phyloP scores from a whole-genome alignment of 2,329 filamentous ascomycete species.

The Pseudocercospora fuligena region DNA sequence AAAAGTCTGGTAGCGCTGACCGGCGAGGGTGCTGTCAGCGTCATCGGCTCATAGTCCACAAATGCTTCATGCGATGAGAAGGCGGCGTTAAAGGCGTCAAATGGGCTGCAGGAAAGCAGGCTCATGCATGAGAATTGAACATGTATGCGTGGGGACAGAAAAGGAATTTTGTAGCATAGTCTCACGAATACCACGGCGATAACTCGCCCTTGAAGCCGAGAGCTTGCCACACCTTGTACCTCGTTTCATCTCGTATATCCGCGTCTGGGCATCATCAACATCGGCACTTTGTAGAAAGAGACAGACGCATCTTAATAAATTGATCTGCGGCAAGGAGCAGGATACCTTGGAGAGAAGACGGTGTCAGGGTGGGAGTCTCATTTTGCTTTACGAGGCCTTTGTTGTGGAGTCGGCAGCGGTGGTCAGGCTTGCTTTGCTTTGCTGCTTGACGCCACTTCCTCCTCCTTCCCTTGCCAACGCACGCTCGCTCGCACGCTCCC shows the following conservation, averaged over 20 bases:
- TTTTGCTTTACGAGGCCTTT: conserved; percentile 11
- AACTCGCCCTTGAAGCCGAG: conserved; percentile 6
- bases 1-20: conserved; percentile 77
- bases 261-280: neutral
- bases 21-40: conserved; percentile 73
- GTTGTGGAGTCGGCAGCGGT: conserved; percentile 4
- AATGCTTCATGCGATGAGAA: conserved; percentile 2
- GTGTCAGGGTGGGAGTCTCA: neutral
- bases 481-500: conserved; percentile 11
- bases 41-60: conserved; percentile 55
- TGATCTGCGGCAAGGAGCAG: neutral
- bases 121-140: neutral
- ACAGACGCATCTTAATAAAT: neutral
- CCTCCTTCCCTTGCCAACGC: conserved; percentile 9
- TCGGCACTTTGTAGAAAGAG: neutral
- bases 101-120: neutral
- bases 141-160: neutral
- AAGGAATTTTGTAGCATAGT: conserved; percentile 15
- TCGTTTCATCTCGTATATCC: neutral
- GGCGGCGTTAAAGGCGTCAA: conserved; percentile 17
- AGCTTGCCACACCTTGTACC: conserved; percentile 3
- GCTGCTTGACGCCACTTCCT: conserved; percentile 7
- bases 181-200: conserved; percentile 1
- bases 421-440: neutral
- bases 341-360: neutral